Evolutionary conservation across 2,329 filamentous ascomycete genomes (phyloP), one percentile per base, ranked within the genome.

Genomic region (Talaromyces sp.): DNA sequence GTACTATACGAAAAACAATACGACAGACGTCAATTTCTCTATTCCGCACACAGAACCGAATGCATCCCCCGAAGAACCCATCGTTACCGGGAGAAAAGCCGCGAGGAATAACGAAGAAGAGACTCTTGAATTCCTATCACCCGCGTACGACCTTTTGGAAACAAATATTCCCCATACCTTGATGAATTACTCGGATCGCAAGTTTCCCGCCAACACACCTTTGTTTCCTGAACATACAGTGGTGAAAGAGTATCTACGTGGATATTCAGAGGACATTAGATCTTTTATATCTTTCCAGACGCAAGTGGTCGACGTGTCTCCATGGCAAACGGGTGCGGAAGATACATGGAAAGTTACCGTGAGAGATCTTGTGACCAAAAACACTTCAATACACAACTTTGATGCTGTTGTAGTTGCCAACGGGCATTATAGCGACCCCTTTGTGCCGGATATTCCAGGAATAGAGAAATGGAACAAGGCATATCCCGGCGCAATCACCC

Each of bases 91-190:
- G 9, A 49, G 44, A 25, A 49, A 25, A 22, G 0, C 13, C 11
- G n/a, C 4, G n/a, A 85, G 81, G 78, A 62, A 69, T 62, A 71
- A 73, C 15, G 65, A 62, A n/a, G 58, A 66, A 7, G 62, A 66
- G 1, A 71, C 83, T 0, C 84, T 88, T 8, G 74, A 86, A 2
- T 96, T 93, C 69, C 81, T 91, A n/a, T 91, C 90, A 19, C 90
- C 93, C 3, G 85, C 96, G 76, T 97, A 97, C 73, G 86, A 92
- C 55, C 78, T 83, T 27, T 79, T 97, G 17, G 88, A 96, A 70
- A 92, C 93, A 25, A 98, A 98, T 73, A 92, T 97, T 55, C 90
- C 92, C 0, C 85, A 89, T 62, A 80, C 82, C 0, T 73, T 97
- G 58, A 98, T 98, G 93, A 79, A 82, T 4, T 97, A 88, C 73